These are phyloP conservation scores for Persicaria tinctoria DNA, from an alignment of 148 eudicot genomes.

Conservation along the genomic window DNA sequence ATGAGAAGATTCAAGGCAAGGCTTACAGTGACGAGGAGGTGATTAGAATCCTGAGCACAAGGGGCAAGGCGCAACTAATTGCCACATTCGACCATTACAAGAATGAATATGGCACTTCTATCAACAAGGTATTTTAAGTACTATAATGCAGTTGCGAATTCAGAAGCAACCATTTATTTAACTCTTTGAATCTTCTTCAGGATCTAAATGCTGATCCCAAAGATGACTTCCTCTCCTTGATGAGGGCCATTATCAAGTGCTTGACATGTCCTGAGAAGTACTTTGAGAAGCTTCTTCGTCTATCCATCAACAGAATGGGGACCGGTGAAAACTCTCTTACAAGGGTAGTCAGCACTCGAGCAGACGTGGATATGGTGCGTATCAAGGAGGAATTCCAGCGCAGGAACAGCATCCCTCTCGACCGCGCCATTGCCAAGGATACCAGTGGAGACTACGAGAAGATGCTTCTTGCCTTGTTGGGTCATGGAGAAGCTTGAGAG, in stretches of 20 bases:
- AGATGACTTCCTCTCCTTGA: conserved; percentile 54
- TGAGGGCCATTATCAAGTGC: conserved; percentile 73
- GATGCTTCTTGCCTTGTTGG: conserved; percentile 69
- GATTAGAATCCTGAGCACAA: conserved; percentile 62
- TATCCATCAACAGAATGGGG: conserved; percentile 58
- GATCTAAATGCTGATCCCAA: conserved; percentile 64
- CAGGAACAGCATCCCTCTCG: conserved; percentile 67
- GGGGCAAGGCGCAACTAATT: conserved; percentile 86
- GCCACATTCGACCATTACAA: conserved; percentile 84
- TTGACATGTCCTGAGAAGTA: conserved; percentile 74
- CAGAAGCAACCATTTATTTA: no score
- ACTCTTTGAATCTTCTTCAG: conserved; percentile 21
- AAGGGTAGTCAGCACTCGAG: conserved; percentile 70
- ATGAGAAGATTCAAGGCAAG: conserved; percentile 67
- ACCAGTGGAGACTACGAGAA: conserved; percentile 83
- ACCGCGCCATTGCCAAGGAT: conserved; percentile 57
- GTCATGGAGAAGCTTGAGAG: conserved; percentile 36
- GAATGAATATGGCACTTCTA: conserved; percentile 60
- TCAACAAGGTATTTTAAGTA: conserved; percentile 49
- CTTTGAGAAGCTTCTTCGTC: conserved; percentile 73
- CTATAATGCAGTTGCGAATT: no score
- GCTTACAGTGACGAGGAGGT: conserved; percentile 70
- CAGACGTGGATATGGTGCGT: conserved; percentile 65
- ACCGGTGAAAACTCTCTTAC: conserved; percentile 89
- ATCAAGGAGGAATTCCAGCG: conserved; percentile 75